Base-by-base conservation (phyloP, 805 yeast genomes). In the Suhomyces sp. region DNA sequence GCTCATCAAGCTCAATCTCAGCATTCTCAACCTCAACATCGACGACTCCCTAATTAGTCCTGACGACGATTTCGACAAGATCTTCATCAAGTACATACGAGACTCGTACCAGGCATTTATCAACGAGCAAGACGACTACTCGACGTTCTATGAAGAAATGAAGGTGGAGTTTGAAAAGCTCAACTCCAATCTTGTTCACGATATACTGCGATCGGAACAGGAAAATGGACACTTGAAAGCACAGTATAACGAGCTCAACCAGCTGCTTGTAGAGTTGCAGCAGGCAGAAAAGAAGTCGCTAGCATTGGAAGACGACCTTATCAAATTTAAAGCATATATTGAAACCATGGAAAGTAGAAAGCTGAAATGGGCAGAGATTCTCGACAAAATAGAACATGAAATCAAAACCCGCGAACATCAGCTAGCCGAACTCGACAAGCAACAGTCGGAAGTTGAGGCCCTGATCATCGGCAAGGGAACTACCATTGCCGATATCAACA, bases 241-340 rank as follows among this genome's bases (percentile, higher is more conserved):
- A 1, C 70, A 76, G 46, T 76, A 76, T 48, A 68, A 76, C 24
- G 71, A 69, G 21, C 58, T 83, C 1, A 64, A 74, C 39, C 67
- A 68, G 4, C 80, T 81, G 55, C 71, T 77, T 46, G 76, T 77
- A 21, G 68, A 73, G 17, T 69, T 84, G 33, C 78, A 77, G 46
- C 70, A 77, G 20, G 80, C 85, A 21, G 78, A 78, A 51, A 81
- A 79, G 60, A 84, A 85, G 62, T 62, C 82, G 4, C 75, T 74
- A 54, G 87, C 89, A 1, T 71, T 90, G 50, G 87, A 85, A 56
- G 81, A 81, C 55, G 97, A 90, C 65, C 74, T 86, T 43, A 71
- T 73, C 43, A 86, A 87, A 65, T 87, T 89, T 60, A 78, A 81
- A 59, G 85, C 83, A n/a, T 89, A 86, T 62, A 83, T 87, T 49